Conservation (phyloP, 139 green algal species). For the Gonium pectorale region DNA sequence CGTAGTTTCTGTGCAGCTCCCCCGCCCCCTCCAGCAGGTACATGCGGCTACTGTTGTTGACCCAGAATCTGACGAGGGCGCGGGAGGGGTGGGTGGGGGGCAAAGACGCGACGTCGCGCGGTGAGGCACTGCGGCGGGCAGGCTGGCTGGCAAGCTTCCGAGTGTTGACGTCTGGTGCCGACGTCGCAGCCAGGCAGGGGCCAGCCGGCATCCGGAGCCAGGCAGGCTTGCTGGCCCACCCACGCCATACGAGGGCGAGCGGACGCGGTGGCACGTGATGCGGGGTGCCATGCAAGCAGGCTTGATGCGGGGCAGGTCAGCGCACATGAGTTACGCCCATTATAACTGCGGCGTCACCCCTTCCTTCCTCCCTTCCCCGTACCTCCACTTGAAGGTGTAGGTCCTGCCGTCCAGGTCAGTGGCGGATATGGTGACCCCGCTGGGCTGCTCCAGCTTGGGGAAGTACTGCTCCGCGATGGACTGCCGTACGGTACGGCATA, state of each 20-base stretch:
- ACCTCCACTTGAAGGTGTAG: constrained; percentile 75
- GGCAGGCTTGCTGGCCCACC: no score
- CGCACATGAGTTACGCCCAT: no score
- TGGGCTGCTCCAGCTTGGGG: constrained; percentile 62
- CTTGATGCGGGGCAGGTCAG: no score
- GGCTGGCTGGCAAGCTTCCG: no score
- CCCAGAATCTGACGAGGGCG: constrained; percentile 66
- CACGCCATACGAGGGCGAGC: no score
- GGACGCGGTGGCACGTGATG: no score
- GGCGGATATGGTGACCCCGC: constrained; percentile 61
- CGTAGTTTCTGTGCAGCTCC: constrained; percentile 72
- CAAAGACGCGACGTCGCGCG: background rate
- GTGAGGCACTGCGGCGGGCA: no score
- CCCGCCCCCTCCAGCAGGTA: constrained; percentile 77
- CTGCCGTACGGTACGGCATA: constrained; percentile 17
- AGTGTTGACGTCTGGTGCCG: no score
- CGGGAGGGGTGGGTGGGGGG: background rate
- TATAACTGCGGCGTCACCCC: no score
- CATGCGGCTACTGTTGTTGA: constrained; percentile 81
- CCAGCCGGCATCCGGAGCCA: no score
- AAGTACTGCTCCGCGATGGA: constrained; percentile 75
- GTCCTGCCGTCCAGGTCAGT: constrained; percentile 62
- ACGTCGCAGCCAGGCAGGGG: no score
- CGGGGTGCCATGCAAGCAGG: no score
- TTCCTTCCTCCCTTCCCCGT: background rate